Evolutionary conservation across 2,329 filamentous ascomycete species (phyloP).

Genomic region (Trichoderma simmonsii): DNA sequence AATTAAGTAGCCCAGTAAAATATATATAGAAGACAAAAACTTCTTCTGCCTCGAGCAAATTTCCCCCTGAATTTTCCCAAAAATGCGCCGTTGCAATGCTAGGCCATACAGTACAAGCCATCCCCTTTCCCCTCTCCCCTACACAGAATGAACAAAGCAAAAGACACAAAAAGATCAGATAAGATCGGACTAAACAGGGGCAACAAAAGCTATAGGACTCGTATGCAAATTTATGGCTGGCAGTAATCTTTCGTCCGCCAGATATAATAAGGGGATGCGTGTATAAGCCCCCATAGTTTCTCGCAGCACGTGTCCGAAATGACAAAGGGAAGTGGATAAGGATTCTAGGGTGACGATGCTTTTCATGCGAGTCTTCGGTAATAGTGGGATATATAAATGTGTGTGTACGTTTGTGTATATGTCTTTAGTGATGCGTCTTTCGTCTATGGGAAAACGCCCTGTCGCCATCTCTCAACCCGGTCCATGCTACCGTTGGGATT

Average conservation of each 20-base stretch:
- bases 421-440: neutral
- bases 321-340: neutral
- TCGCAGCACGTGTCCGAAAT: neutral
- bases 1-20: neutral
- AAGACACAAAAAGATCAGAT: neutral
- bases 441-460: constrained; percentile 36
- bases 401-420: neutral
- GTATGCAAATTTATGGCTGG: neutral
- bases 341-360: neutral
- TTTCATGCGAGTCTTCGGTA: neutral
- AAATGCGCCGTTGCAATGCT: constrained; percentile 17
- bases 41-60: neutral
- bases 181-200: neutral
- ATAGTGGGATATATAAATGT: neutral
- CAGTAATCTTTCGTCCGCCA: neutral
- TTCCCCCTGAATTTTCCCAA: neutral
- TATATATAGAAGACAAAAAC: neutral
- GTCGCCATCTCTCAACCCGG: constrained; percentile 43
- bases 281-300: neutral
- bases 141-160: neutral
- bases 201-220: neutral
- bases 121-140: neutral
- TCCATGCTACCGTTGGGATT: constrained; percentile 30
- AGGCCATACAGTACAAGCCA: neutral
- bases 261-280: neutral